phyloP scores from a whole-genome alignment of 2,329 filamentous ascomycete genomes.

The Trichoderma koningii region DNA sequence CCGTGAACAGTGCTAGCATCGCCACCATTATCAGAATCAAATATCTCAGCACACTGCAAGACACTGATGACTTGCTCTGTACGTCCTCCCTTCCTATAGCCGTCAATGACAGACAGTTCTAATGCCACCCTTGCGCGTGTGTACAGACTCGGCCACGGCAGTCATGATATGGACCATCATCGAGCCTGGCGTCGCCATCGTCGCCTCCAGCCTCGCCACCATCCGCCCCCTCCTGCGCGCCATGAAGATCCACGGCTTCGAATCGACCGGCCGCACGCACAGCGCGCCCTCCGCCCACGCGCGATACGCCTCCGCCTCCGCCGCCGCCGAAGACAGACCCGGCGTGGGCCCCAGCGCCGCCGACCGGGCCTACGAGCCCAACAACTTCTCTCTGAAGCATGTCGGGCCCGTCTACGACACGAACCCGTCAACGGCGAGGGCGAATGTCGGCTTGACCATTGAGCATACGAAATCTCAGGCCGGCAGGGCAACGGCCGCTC shows the following conservation, averaged over 20 bases:
- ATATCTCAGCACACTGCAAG: conserved; percentile 49
- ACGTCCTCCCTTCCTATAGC: conserved; percentile 35
- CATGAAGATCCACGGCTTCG: conserved; percentile 52
- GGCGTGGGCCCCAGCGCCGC: conserved; percentile 11
- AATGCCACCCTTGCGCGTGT: too few relatives aligned
- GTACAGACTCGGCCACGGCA: conserved; percentile 50
- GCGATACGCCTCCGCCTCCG: conserved; percentile 32
- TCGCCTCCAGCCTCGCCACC: conserved; percentile 56
- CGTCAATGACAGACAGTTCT: background rate
- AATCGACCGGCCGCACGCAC: conserved; percentile 43
- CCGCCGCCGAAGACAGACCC: conserved; percentile 33
- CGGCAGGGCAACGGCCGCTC: background rate
- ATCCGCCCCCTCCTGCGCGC: conserved; percentile 56
- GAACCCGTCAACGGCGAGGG: background rate
- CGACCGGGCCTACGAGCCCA: conserved; percentile 41
- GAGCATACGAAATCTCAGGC: conserved; percentile 27
- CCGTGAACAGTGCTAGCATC: conserved; percentile 49
- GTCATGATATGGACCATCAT: conserved; percentile 60
- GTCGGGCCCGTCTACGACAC: conserved; percentile 31
- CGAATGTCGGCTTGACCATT: conserved; percentile 30
- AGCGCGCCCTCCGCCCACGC: conserved; percentile 35
- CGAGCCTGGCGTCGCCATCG: conserved; percentile 58
- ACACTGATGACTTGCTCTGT: conserved; percentile 53
- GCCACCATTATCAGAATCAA: conserved; percentile 56
- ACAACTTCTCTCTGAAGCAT: conserved; percentile 42